A percentile compares a stretch with the other conserved stretches of the same genome.
These are phyloP conservation scores for Bryum argenteum DNA, from an alignment of 225 moss, liverwort and hornwort genomes.

Conservation along the genomic window DNA sequence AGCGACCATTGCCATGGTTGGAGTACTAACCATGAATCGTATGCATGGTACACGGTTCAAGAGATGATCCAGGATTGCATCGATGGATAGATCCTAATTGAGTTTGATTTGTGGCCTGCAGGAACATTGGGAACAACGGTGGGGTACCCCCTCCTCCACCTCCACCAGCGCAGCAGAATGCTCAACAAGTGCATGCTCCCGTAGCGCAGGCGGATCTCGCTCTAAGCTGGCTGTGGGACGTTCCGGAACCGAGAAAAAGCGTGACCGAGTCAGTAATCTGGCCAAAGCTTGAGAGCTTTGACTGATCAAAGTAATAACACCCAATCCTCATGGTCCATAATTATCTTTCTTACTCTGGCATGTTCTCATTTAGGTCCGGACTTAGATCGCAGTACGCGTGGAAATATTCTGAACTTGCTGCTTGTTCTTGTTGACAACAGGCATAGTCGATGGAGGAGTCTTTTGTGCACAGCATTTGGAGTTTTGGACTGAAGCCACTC, in stretches of 20 bases:
- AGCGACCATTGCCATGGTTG: too few species aligned
- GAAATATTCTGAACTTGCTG: not conserved
- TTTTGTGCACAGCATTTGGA: not conserved
- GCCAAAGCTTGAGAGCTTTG: not conserved
- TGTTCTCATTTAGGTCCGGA: too few species aligned
- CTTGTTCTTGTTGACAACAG: not conserved
- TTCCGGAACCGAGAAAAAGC: conserved; percentile 24
- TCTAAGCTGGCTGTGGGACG: conserved; percentile 16
- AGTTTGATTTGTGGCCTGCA: conserved; percentile 4
- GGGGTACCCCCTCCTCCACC: not conserved
- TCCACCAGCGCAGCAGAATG: not conserved
- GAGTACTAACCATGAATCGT: not conserved
- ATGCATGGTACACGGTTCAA: not conserved
- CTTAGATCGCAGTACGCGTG: too few species aligned
- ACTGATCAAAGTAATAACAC: not conserved
- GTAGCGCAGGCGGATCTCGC: conserved; percentile 14
- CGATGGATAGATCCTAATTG: not conserved
- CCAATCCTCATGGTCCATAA: too few species aligned
- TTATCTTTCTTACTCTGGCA: too few species aligned
- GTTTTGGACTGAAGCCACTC: not conserved
- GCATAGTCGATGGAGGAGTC: not conserved
- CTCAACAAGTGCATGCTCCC: not conserved
- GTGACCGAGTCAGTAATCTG: conserved; percentile 29
- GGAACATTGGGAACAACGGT: conserved; percentile 30
- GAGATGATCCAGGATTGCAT: not conserved